Base-by-base conservation (phyloP, 2,329 filamentous ascomycete genomes). In the Stenocarpella maydis region DNA sequence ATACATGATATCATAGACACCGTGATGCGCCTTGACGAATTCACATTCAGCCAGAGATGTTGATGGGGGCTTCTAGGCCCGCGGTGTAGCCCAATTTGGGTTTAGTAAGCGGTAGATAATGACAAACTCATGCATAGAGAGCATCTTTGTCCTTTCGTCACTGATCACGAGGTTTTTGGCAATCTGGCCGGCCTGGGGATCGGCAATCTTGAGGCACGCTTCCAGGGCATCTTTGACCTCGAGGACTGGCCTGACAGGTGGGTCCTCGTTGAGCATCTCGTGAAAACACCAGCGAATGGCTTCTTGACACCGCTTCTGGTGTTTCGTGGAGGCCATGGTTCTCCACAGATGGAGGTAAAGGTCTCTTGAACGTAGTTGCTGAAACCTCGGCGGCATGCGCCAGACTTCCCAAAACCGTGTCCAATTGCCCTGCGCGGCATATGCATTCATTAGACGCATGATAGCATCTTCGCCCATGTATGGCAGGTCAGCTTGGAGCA, bases 341-440 rank as follows among this genome's bases (percentile, higher is more conserved):
- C 77, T 72, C 75, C 88, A 91, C 31, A 89, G 79, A 41, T 85
- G 79, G 4, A 80, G 77, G 75, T 92, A 93, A 72, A 91, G 81
- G 19, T 76, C 75, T n/a, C 80, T 74, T 0, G 85, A 84, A 24
- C 90, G 86, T 1, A 81, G 74, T 10, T 78, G 75, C 47, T 83
- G 78, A 73, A 85, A 84, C 49, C 85, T 81, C 17, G 89, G 79
- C 4, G 87, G 83, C 68, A 84, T 82, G 67, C 84, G 84, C 83
- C 90, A 92, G 12, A 84, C 75, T 24, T 87, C 82, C 89, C 88
- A 91, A 74, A 92, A 88, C 7, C 81, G 80, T 19, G 83, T 76
- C 83, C 88, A 90, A 72, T 88, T 80, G 21, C 76, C 74, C 69
- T 82, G 81, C 24, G 73, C 72, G 6, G 86, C 82, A 71, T 88